Percentiles rank a stretch among this genome's conserved stretches.
These are phyloP conservation scores for Yamagishiella unicocca DNA, from an alignment of 139 green algal species.

Conservation along the genomic window DNA sequence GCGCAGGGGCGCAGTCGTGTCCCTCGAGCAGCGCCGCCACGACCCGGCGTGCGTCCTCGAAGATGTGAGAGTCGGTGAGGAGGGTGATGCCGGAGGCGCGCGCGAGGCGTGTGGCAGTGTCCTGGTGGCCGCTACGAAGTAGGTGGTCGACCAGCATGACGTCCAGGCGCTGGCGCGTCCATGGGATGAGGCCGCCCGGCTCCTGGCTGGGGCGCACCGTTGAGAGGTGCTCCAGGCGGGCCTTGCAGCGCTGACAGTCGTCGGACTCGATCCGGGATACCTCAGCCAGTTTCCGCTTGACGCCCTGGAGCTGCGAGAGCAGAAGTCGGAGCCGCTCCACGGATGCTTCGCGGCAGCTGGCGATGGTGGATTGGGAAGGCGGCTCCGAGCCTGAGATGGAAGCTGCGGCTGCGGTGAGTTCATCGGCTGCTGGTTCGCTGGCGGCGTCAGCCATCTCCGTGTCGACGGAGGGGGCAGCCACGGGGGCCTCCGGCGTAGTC, in stretches of 20 bases:
- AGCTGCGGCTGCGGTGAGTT: background rate
- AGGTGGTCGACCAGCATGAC: constrained; percentile 87
- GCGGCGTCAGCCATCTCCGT: constrained; percentile 24
- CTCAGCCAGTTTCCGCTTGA: constrained; percentile 87
- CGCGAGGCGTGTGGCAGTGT: constrained; percentile 50
- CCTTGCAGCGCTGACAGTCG: constrained; percentile 73
- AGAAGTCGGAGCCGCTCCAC: constrained; percentile 62
- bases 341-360: background rate
- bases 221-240: constrained; percentile 76
- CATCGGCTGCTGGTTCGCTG: background rate
- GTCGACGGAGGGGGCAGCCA: background rate
- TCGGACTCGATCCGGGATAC: constrained; percentile 65
- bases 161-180: constrained; percentile 80
- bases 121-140: constrained; percentile 77
- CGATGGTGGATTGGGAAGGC: background rate
- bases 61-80: constrained; percentile 88
- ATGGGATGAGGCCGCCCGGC: constrained; percentile 60
- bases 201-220: constrained; percentile 1
- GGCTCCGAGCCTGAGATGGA: background rate
- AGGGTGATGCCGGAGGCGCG: constrained; percentile 54
- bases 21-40: constrained; percentile 67
- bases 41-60: constrained; percentile 72
- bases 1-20: constrained; percentile 77
- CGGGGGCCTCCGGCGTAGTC: background rate
- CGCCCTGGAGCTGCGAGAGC: constrained; percentile 64